Evolutionary conservation across 306 rosid genomes (phyloP).

Genomic region (Hippophae gyantsensis): DNA sequence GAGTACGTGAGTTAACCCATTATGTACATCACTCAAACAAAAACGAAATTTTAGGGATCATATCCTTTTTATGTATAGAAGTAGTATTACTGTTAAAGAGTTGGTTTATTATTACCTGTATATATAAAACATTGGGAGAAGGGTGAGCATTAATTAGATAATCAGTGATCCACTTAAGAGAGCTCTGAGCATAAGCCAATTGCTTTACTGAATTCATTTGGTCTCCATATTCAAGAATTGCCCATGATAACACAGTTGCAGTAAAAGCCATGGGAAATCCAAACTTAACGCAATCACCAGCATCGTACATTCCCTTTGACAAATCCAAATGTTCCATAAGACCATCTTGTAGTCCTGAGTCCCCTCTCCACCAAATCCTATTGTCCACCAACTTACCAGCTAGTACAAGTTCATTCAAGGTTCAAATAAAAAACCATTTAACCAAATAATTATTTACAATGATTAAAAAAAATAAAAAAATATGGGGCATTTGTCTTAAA

Average conservation of each 20-base stretch:
- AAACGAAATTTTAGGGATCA: no score
- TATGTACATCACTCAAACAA: no score
- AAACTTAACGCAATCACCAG: constrained; percentile 61
- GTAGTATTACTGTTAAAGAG: no score
- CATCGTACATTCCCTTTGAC: constrained; percentile 69
- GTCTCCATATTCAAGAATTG: constrained; percentile 64
- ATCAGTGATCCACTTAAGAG: constrained; percentile 56
- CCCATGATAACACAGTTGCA: constrained; percentile 68
- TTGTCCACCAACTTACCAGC: constrained; percentile 48
- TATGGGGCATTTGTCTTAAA: neutral
- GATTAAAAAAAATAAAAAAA: neutral
- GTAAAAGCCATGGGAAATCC: constrained; percentile 75
- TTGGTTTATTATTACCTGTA: no score
- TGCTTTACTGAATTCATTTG: constrained; percentile 44
- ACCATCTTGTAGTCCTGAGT: constrained; percentile 63
- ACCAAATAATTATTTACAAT: neutral
- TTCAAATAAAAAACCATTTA: neutral
- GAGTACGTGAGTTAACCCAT: no score
- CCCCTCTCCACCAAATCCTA: constrained; percentile 57
- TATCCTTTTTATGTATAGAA: no score
- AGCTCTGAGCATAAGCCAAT: constrained; percentile 35
- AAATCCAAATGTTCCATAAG: constrained; percentile 49
- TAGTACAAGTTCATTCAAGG: constrained; percentile 10
- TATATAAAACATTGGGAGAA: neutral
- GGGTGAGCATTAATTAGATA: constrained; percentile 62